Percentiles rank a stretch among this genome's conserved stretches.
Conservation (phyloP, 1,139 yeast genomes). For the Wickerhamiella pararugosa region DNA sequence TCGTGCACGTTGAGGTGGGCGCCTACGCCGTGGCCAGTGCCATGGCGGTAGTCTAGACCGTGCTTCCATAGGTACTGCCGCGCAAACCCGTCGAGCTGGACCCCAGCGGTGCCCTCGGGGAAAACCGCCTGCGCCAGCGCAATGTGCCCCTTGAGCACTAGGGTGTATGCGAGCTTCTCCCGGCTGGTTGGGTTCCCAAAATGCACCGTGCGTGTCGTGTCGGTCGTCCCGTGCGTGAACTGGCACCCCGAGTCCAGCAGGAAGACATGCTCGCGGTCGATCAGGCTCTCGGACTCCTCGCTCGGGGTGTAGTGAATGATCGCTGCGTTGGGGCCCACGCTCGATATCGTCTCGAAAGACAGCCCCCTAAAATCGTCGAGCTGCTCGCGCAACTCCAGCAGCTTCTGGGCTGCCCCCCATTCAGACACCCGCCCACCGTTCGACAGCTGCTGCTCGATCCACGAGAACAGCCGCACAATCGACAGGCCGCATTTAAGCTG, state of each 20-base stretch:
- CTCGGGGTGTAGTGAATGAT: conserved; percentile 80
- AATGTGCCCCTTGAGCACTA: conserved; percentile 84
- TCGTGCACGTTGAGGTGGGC: conserved; percentile 88
- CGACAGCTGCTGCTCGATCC: conserved; percentile 40
- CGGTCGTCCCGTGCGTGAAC: conserved; percentile 89
- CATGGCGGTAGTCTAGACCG: conserved; percentile 88
- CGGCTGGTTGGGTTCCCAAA: conserved; percentile 53
- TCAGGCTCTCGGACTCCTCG: conserved; percentile 41
- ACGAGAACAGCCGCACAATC: conserved; percentile 58
- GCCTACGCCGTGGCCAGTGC: conserved; percentile 96
- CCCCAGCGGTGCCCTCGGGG: conserved; percentile 81
- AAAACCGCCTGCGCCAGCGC: conserved; percentile 63
- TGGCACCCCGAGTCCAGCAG: conserved; percentile 91
- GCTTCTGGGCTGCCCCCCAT: conserved; percentile 58
- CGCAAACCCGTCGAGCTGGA: conserved; percentile 70
- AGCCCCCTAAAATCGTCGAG: conserved; percentile 53
- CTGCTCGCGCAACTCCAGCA: conserved; percentile 41
- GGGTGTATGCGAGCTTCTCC: conserved; percentile 63
- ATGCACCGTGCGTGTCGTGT: conserved; percentile 85
- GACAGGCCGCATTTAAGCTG: conserved; percentile 89
- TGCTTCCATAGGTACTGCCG: conserved; percentile 77
- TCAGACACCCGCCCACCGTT: conserved; percentile 43
- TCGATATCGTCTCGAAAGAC: conserved; percentile 84
- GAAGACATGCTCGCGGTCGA: conserved; percentile 65
- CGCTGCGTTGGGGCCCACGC: conserved; percentile 89